Evolutionary conservation across 345 rosid genomes (phyloP).

Genomic region (Nasturtium officinale): DNA sequence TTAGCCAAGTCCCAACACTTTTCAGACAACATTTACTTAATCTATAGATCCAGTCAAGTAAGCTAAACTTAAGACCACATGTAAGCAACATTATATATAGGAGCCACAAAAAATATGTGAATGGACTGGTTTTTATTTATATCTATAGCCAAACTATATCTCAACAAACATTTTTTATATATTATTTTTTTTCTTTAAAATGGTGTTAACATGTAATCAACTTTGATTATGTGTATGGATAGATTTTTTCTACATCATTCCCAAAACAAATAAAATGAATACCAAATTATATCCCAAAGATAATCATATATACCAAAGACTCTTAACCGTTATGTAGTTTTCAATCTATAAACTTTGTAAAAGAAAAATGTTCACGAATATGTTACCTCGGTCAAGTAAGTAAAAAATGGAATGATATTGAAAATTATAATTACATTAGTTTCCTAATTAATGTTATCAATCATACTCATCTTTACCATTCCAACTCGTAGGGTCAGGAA

Average conservation of each 20-base stretch:
- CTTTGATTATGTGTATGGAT: not conserved
- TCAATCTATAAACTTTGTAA: not conserved
- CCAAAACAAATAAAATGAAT: not conserved
- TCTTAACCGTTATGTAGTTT: not conserved
- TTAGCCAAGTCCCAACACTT: conserved; percentile 36
- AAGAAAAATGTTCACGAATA: not conserved
- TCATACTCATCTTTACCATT: not conserved
- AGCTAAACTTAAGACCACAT: conserved; percentile 29
- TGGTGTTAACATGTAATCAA: not conserved
- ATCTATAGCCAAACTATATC: conserved; percentile 17
- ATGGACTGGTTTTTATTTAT: not conserved
- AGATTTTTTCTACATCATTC: conserved; percentile 1
- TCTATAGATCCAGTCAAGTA: conserved; percentile 28
- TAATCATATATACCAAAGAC: not conserved
- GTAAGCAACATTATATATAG: conserved; percentile 33
- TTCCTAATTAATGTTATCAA: conserved; percentile 1
- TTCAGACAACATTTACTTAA: conserved; percentile 29
- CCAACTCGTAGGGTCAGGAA: not conserved
- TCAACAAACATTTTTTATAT: conserved; percentile 4
- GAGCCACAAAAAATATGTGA: conserved; percentile 28
- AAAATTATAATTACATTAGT: not conserved
- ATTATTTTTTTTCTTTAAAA: not conserved
- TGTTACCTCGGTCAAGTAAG: not conserved
- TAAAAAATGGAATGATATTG: not conserved
- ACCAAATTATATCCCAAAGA: not conserved